phyloP scores from a whole-genome alignment of 1,284 basidiomycete genomes.

The Schizophyllum commune region DNA sequence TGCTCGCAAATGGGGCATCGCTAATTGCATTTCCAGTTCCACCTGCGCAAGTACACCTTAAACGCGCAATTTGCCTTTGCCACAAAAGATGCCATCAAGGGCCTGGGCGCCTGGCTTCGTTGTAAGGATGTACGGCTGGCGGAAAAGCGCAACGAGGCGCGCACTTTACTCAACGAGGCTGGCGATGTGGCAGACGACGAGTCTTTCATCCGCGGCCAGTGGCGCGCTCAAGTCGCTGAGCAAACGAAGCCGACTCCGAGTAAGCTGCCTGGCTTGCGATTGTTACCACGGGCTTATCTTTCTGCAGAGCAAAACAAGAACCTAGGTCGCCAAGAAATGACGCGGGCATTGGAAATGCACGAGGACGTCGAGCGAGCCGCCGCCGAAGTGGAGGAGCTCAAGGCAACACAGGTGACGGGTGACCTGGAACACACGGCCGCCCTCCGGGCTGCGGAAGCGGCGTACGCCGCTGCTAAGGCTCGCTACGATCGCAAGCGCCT shows the following conservation, averaged over 20 bases:
- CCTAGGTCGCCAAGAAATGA: not conserved
- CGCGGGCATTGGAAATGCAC: not conserved
- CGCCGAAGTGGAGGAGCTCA: not conserved
- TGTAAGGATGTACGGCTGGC: not conserved
- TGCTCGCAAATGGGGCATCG: no score
- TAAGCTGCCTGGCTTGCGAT: no score
- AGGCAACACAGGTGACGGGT: no score
- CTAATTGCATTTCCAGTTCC: conserved; percentile 10
- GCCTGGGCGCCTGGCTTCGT: not conserved
- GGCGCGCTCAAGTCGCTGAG: not conserved
- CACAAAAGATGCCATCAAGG: not conserved
- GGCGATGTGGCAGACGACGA: not conserved
- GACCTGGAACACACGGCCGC: not conserved
- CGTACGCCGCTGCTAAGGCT: not conserved
- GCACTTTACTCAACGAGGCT: not conserved
- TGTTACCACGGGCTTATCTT: not conserved
- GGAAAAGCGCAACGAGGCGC: not conserved
- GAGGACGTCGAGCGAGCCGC: not conserved
- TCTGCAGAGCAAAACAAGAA: not conserved
- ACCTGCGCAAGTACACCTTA: conserved; percentile 16
- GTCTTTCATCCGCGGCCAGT: not conserved
- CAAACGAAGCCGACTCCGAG: no score
- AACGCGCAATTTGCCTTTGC: conserved; percentile 15
- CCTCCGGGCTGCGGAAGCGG: not conserved
- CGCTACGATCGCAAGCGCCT: not conserved